These are phyloP conservation scores for Russula sp. DNA, from an alignment of 768 basidiomycete species.

Conservation along the genomic window DNA sequence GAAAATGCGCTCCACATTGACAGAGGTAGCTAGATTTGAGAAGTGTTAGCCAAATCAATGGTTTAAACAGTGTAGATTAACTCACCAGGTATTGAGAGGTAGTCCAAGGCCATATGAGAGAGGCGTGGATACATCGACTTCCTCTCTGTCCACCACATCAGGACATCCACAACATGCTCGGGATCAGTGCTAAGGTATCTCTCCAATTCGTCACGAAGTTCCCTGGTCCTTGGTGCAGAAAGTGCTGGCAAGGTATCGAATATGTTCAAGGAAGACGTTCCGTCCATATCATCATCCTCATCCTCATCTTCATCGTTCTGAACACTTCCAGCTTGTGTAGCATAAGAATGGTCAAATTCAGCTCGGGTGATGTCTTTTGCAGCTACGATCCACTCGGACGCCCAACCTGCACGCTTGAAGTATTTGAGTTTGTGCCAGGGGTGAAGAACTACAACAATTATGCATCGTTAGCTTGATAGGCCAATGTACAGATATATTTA, in stretches of 20 bases:
- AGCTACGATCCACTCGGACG: neutral
- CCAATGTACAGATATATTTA: too few species aligned
- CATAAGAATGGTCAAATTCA: neutral
- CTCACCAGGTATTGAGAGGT: conserved; percentile 36
- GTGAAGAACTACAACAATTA: neutral
- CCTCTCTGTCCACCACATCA: neutral
- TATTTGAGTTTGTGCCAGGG: conserved; percentile 3
- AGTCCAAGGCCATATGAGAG: conserved; percentile 13
- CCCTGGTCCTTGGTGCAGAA: neutral
- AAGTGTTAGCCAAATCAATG: too few species aligned
- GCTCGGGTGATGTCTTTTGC: neutral
- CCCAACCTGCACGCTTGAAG: neutral
- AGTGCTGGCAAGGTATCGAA: conserved; percentile 2
- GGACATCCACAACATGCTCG: neutral
- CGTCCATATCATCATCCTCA: too few species aligned
- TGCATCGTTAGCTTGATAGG: too few species aligned
- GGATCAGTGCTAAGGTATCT: neutral
- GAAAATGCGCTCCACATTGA: too few species aligned
- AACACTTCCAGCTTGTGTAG: too few species aligned
- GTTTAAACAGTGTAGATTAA: neutral
- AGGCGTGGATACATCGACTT: neutral
- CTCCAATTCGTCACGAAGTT: neutral
- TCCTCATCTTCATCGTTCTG: too few species aligned
- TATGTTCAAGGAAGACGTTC: neutral
- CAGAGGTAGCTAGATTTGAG: too few species aligned